Evolutionary conservation across 2,329 filamentous ascomycete species (phyloP).

Genomic region (Lasiodiplodia citricola): DNA sequence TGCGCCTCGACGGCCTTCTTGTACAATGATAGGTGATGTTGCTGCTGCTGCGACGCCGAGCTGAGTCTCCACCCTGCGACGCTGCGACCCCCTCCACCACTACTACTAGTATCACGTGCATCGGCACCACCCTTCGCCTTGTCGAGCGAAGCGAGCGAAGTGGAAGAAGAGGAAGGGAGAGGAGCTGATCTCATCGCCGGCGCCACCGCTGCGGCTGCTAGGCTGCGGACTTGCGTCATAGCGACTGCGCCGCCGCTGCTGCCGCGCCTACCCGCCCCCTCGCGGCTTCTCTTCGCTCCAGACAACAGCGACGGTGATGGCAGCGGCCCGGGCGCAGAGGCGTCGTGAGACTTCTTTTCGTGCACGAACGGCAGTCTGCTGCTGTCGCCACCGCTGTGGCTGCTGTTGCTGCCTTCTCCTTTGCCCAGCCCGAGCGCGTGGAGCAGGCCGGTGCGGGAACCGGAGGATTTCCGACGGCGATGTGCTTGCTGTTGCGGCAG

Average conservation of each 20-base stretch:
- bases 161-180: neutral
- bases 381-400: too few species aligned
- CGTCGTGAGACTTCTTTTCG: neutral
- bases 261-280: neutral
- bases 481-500: neutral
- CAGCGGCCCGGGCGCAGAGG: neutral
- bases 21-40: neutral
- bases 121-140: neutral
- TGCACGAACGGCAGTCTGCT: neutral
- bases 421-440: neutral
- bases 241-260: neutral
- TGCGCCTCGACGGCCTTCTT: conserved; percentile 18
- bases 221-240: neutral
- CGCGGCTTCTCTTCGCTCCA: neutral
- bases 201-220: neutral
- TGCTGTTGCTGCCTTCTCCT: neutral
- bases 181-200: neutral
- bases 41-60: neutral
- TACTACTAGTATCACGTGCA: too few species aligned
- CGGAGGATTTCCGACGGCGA: neutral
- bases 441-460: neutral
- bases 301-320: neutral
- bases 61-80: neutral
- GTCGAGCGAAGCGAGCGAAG: neutral
- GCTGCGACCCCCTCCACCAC: neutral